Percentiles rank a stretch among this genome's conserved stretches.
Evolutionary conservation across 2,329 filamentous ascomycete species (phyloP).

Genomic region (Aureobasidium sp.): DNA sequence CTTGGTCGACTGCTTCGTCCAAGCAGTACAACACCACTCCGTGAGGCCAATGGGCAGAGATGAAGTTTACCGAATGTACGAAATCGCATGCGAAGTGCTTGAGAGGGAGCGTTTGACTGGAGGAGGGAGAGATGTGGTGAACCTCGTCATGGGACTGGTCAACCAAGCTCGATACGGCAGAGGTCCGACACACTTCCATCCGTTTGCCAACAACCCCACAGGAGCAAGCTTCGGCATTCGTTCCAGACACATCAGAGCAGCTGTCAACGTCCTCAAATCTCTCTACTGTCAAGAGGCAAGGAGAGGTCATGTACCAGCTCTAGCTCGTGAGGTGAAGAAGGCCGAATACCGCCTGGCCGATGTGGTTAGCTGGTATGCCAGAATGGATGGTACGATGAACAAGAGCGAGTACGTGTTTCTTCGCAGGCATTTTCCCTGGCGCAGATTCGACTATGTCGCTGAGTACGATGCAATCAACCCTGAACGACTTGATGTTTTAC

Average conservation of each 20-base stretch:
- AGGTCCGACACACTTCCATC: background rate
- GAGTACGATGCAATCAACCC: constrained; percentile 5
- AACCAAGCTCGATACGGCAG: background rate
- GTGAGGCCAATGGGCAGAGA: background rate
- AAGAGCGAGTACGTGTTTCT: background rate
- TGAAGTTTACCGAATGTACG: background rate
- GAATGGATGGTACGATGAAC: background rate
- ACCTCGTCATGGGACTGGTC: background rate
- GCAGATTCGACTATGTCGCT: background rate
- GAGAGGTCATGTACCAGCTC: background rate
- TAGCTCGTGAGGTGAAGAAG: background rate
- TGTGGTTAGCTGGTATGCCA: background rate
- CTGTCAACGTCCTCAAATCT: background rate
- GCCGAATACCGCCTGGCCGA: background rate
- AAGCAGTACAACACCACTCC: background rate
- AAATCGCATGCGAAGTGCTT: background rate
- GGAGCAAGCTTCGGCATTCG: background rate
- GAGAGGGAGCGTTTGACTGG: background rate
- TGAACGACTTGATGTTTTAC: background rate
- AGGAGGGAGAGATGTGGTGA: background rate
- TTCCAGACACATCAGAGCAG: background rate
- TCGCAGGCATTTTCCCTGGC: background rate
- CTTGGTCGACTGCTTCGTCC: background rate
- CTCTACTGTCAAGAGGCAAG: background rate
- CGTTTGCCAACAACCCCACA: background rate